Conservation (phyloP, 352 stramenopile species). For the Achlya hypogyna region DNA sequence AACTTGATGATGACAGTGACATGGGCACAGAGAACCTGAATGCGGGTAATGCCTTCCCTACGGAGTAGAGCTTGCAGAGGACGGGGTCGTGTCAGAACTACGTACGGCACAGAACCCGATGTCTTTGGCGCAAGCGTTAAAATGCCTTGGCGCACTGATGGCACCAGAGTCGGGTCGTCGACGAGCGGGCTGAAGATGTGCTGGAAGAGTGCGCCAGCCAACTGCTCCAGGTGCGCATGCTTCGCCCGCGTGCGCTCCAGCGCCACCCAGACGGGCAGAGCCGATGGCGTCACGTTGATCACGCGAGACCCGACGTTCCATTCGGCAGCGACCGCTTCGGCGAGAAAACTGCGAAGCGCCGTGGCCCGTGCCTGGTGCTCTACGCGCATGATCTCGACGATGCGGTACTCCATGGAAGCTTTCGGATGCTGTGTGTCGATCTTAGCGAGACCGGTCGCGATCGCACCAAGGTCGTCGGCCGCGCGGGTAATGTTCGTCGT, state of each 20-base stretch:
- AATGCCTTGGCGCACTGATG: not conserved
- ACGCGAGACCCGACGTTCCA: not conserved
- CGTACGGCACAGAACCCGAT: too few relatives aligned
- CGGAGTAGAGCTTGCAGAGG: too few relatives aligned
- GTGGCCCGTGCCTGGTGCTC: not conserved
- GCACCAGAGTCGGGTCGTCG: not conserved
- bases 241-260: not conserved
- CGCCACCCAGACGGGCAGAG: not conserved
- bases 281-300: not conserved
- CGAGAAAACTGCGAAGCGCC: not conserved
- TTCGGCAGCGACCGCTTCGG: not conserved
- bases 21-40: not conserved
- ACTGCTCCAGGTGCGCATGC: not conserved
- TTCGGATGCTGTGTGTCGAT: not conserved
- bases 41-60: not conserved
- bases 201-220: not conserved
- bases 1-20: not conserved
- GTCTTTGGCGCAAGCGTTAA: not conserved
- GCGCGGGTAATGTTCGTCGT: not conserved
- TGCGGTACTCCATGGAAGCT: not conserved
- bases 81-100: too few relatives aligned
- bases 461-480: not conserved
- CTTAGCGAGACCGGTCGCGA: not conserved
- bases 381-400: conserved; percentile 7
- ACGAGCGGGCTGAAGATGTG: conserved; percentile 1